Evolutionary conservation across 371 early-diverging fungal species (phyloP), one percentile per base, ranked within the genome.

Genomic region (Dichotomocladium elegans): DNA sequence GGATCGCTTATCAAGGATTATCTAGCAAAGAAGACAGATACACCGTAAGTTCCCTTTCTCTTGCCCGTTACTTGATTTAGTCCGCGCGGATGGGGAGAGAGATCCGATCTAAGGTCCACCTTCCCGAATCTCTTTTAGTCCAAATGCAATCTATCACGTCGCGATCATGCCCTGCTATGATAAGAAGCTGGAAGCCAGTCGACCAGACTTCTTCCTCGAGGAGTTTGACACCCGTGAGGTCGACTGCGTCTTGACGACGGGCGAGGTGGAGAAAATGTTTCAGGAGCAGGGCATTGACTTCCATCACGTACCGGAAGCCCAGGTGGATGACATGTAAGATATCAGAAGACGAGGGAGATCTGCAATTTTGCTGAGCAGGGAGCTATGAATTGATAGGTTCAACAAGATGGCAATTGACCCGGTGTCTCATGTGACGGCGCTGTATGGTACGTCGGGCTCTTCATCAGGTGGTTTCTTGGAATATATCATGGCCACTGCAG

Each of bases 131-230:
- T n/a, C 58, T 12, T 19, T 10, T 46, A 77, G 85, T 10, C 89
- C 90, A 2, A 70, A 85, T 56, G 74, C 77, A 31, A 87, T 95
- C 19, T 97, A 91, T 67, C 96, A 96, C 61, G 91, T 96, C 8
- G 73, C 90, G 4, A 81, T 98, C 25, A 96, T 96, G 97, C 96
- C 97, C 17, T 98, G 99, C 66, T 97, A 93, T 54, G 99, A 98
- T 67, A 98, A 97, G 72, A 98, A 98, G 64, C 79, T 98, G 15
- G 99, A 98, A 70, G 96, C 97, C 0, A 92, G 93, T 34, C 80
- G 99, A 17, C 74, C 82, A 10, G 95, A 96, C 61, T 96, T 98
- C 61, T 90, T 89, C 68, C 68, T 74, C 49, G 90, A 91, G 47
- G 41, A 84, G 15, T 89, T 83, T 60, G 51, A 80, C 35, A 91